Evolutionary conservation across 225 moss, liverwort and hornwort genomes (phyloP).

Genomic region (Pseudisothecium myosuroides): DNA sequence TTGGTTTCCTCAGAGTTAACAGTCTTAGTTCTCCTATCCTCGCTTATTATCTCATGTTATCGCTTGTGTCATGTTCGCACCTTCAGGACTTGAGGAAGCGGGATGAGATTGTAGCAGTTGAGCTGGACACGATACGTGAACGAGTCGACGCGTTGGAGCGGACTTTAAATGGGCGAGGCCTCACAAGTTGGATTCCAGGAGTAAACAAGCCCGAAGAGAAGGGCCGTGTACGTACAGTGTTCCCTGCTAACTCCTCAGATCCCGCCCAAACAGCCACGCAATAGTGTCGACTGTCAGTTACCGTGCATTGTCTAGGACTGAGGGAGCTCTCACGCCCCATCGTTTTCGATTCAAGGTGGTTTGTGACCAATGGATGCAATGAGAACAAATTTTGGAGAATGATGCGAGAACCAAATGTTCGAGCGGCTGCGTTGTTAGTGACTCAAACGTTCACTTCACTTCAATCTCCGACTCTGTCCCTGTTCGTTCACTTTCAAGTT

Average conservation of each 20-base stretch:
- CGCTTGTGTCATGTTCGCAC: neutral
- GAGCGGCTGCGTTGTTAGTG: neutral
- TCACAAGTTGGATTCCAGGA: conserved; percentile 48
- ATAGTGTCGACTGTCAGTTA: neutral
- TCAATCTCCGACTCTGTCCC: neutral
- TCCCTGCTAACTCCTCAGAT: conserved; percentile 19
- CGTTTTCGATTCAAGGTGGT: neutral
- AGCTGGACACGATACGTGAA: conserved; percentile 25
- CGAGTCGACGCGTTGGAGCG: conserved; percentile 52
- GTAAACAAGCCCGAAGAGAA: conserved; percentile 21
- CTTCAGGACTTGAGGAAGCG: conserved; percentile 53
- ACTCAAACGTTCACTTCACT: neutral
- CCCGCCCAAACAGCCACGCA: conserved; percentile 15
- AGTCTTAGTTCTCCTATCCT: neutral
- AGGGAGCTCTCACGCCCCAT: neutral
- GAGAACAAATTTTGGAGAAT: neutral
- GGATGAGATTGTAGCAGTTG: conserved; percentile 37
- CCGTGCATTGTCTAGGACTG: neutral
- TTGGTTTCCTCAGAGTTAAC: neutral
- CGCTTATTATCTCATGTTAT: neutral
- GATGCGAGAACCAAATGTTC: neutral
- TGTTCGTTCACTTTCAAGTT: neutral
- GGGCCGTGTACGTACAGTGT: conserved; percentile 13
- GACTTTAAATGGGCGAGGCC: conserved; percentile 22
- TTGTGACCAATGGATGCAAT: neutral